These are phyloP conservation scores for Dinochytrium kinnereticum DNA, from an alignment of 371 early-diverging fungal genomes.

Conservation along the genomic window DNA sequence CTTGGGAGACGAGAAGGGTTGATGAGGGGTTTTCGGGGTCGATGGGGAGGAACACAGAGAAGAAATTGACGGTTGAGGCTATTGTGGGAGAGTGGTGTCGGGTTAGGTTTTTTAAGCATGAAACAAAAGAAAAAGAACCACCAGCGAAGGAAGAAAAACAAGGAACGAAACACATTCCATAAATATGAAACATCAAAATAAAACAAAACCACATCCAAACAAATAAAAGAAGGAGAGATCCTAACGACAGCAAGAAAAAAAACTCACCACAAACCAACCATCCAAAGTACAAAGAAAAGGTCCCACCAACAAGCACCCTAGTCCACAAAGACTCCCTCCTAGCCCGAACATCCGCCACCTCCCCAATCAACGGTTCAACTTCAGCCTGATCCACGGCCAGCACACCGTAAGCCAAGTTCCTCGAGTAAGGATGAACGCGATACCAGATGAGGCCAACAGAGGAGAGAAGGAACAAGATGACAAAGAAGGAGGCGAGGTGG, in stretches of 20 bases:
- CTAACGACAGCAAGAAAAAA: no score
- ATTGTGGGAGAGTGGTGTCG: no score
- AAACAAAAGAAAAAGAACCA: no score
- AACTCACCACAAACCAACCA: constrained; percentile 10
- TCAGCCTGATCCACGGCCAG: not conserved
- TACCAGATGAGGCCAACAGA: not conserved
- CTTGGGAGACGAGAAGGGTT: not conserved
- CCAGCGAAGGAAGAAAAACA: no score
- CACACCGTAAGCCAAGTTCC: not conserved
- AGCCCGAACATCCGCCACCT: not conserved
- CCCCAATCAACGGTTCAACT: not conserved
- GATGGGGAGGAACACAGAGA: constrained; percentile 4
- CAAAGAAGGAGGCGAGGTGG: not conserved
- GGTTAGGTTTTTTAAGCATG: no score
- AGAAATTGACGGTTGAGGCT: not conserved
- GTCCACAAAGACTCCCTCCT: not conserved
- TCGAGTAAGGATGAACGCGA: not conserved
- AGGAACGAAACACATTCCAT: no score
- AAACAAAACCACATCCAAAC: no score
- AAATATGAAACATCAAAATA: no score
- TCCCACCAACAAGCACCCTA: not conserved
- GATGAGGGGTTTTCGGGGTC: not conserved
- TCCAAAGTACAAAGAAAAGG: not conserved
- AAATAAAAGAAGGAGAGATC: no score
- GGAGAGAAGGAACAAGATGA: not conserved